Base-by-base conservation (phyloP, 768 basidiomycete species). In the Kwoniella sp. region DNA sequence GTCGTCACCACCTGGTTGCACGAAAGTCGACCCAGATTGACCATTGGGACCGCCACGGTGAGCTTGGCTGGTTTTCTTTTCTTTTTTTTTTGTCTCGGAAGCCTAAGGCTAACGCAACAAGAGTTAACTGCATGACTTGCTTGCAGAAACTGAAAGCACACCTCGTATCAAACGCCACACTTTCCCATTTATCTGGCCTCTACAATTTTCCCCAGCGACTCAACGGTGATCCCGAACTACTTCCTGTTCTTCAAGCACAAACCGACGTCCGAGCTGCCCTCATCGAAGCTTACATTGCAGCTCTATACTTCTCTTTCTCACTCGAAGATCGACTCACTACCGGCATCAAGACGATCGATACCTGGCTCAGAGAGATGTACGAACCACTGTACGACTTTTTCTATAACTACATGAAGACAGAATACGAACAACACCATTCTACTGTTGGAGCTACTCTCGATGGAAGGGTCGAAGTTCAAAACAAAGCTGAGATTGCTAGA, bases 211-310 rank as follows among this genome's bases (percentile, higher is more conserved):
- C 76, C 24, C 64, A 67, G 40, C 53, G 69, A 19, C 68, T 77
- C 15, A 61, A 55, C 19, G 74, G 68, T 22, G 65, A 72, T 48
- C 67, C 74, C 1, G 29, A 69, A 4, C 29, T 66, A 19, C 53
- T 67, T 8, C 66, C 69, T 19, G 56, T 68, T 17, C 50, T 70
- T 8, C 33, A 63, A 33, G 69, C 69, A 9, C 62, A 70, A 40
- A 72, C 72, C 9, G 74, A 77, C 53, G 65, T 75, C 53, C 59
- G 74, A 55, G 76, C 76, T 12, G 76, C 76, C 12, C 58, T 77
- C 21, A 49, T 77, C 37, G 76, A 77, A 67, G 74, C 76, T 0
- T 77, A 76, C 61, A 76, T 77, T 30, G 74, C 76, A 37, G 76
- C 64, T 21, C 25, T 77, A 4, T 76, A 77, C 65, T 73, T 71